These are phyloP conservation scores for Acer saccharum DNA, from an alignment of 345 rosid species.

Conservation along the genomic window DNA sequence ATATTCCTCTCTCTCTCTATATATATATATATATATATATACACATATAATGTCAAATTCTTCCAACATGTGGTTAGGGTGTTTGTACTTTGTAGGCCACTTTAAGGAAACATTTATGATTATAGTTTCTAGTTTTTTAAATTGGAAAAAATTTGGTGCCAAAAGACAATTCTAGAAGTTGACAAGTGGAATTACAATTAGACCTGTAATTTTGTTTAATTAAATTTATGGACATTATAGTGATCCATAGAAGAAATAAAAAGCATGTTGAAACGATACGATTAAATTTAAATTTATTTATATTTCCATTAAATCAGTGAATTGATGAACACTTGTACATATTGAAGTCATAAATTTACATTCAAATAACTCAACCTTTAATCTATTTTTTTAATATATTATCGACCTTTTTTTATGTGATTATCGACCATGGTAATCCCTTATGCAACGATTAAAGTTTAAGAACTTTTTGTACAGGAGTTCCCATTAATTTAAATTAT, in stretches of 20 bases:
- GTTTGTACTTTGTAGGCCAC: not conserved
- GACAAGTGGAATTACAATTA: not conserved
- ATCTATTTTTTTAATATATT: too few relatives aligned
- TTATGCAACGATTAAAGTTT: not conserved
- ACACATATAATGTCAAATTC: not conserved
- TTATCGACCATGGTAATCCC: too few relatives aligned
- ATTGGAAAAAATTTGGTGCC: not conserved
- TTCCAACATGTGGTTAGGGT: not conserved
- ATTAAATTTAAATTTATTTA: too few relatives aligned
- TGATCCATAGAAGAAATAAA: not conserved
- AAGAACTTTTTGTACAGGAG: not conserved
- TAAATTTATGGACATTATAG: not conserved
- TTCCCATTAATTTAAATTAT: not conserved
- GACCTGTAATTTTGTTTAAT: not conserved
- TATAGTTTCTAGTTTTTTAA: not conserved
- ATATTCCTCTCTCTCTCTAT: too few relatives aligned
- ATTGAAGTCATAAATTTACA: not conserved
- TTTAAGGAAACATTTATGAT: not conserved
- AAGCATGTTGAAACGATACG: not conserved
- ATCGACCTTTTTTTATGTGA: too few relatives aligned
- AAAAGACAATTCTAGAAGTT: too few relatives aligned
- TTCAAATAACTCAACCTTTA: not conserved
- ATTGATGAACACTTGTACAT: too few relatives aligned
- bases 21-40: too few relatives aligned
- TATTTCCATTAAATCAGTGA: too few relatives aligned